Evolutionary conservation across 352 stramenopile species (phyloP).

Genomic region (Phytophthora ramorum): DNA sequence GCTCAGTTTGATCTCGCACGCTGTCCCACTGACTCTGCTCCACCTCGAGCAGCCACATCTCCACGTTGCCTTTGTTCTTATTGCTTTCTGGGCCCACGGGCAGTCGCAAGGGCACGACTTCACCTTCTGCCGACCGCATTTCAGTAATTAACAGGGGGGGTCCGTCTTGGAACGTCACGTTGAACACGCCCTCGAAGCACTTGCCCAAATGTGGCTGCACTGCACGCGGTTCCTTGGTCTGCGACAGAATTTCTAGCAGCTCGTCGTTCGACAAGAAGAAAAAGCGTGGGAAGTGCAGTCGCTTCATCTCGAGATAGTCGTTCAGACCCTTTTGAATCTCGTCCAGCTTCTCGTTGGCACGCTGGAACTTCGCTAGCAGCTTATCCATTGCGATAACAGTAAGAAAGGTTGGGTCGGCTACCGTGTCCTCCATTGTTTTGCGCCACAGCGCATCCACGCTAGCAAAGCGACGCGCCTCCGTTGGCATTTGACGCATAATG

Average conservation of each 20-base stretch:
- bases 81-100: constrained; percentile 91
- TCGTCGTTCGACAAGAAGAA: constrained; percentile 96
- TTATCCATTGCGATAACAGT: constrained; percentile 91
- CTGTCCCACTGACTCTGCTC: constrained; percentile 93
- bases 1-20: constrained; percentile 91
- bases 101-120: constrained; percentile 86
- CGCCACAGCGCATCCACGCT: constrained; percentile 91
- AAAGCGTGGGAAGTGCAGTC: constrained; percentile 93
- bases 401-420: constrained; percentile 91
- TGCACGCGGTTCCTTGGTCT: constrained; percentile 94
- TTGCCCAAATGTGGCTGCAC: constrained; percentile 93
- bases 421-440: constrained; percentile 94
- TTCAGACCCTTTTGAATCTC: constrained; percentile 95
- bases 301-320: constrained; percentile 95
- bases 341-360: constrained; percentile 94
- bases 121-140: constrained; percentile 94
- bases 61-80: constrained; percentile 95
- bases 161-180: constrained; percentile 91
- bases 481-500: constrained; percentile 96
- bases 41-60: constrained; percentile 95
- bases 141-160: constrained; percentile 90
- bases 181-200: constrained; percentile 92
- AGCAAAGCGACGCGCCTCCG: constrained; percentile 89
- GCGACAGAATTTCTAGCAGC: constrained; percentile 92
- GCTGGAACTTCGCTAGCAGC: constrained; percentile 92